Evolutionary conservation across 352 stramenopile species (phyloP).

Genomic region (Pythium rhizo-oryzae): DNA sequence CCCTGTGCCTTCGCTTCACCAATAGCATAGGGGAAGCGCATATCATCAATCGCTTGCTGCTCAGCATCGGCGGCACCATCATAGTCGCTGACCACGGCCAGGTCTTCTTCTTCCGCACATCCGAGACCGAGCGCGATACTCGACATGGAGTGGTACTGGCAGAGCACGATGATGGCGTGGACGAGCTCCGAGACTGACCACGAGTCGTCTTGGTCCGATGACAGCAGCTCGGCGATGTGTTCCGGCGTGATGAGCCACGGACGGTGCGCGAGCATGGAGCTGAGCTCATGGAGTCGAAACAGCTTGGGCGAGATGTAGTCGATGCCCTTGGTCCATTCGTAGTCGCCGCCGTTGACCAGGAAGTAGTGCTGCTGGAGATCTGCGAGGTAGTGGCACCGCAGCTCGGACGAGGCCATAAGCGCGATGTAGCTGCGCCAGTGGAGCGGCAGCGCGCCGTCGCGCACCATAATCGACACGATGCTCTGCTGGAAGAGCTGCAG

Average conservation of each 20-base stretch:
- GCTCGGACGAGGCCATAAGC: slow-evolving; percentile 76
- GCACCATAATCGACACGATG: slow-evolving; percentile 69
- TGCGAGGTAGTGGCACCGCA: slow-evolving; percentile 79
- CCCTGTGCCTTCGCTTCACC: neutral
- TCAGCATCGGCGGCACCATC: slow-evolving; percentile 38
- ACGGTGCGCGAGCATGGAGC: slow-evolving; percentile 76
- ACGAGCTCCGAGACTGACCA: slow-evolving; percentile 89
- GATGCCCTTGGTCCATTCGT: slow-evolving; percentile 84
- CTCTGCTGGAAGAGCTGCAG: slow-evolving; percentile 66
- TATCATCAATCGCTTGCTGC: slow-evolving; percentile 21
- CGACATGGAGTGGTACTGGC: slow-evolving; percentile 83
- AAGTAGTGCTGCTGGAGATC: slow-evolving; percentile 87
- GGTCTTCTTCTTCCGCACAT: slow-evolving; percentile 76
- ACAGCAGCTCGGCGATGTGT: slow-evolving; percentile 74
- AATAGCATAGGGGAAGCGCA: slow-evolving; percentile 20
- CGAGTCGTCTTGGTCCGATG: slow-evolving; percentile 69
- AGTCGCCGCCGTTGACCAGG: slow-evolving; percentile 75
- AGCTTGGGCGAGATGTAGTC: slow-evolving; percentile 85
- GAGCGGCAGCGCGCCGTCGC: slow-evolving; percentile 73
- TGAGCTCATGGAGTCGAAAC: slow-evolving; percentile 82
- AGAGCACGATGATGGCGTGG: slow-evolving; percentile 85
- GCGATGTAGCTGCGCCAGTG: slow-evolving; percentile 85
- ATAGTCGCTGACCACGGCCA: slow-evolving; percentile 64
- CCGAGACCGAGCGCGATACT: slow-evolving; percentile 80
- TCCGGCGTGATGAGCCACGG: slow-evolving; percentile 80